These are phyloP conservation scores for Metschnikowia bowlesiae DNA, from an alignment of 805 yeast genomes.

Conservation along the genomic window DNA sequence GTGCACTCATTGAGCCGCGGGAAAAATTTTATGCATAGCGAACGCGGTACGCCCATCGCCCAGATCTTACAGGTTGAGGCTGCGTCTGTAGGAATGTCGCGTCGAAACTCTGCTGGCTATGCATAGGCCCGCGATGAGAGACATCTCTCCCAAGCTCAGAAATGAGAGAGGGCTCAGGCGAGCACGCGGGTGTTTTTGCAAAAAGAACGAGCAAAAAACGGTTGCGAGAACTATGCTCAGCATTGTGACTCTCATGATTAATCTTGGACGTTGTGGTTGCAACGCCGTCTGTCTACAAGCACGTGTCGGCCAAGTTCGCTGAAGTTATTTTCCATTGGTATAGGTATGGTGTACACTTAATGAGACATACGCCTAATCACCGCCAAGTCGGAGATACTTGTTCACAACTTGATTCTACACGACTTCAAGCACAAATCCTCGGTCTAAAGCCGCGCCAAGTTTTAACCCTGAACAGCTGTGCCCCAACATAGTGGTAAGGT, in stretches of 20 bases:
- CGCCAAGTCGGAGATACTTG: too few species aligned
- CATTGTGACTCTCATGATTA: neutral
- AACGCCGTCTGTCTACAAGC: neutral
- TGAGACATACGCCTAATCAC: too few species aligned
- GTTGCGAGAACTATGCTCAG: neutral
- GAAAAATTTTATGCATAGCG: neutral
- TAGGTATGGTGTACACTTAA: too few species aligned
- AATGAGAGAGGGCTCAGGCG: too few species aligned
- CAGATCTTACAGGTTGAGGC: neutral
- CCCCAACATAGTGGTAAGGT: too few species aligned
- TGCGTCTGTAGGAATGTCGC: neutral
- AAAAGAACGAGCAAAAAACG: neutral
- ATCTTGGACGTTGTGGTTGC: neutral
- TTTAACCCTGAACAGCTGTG: too few species aligned
- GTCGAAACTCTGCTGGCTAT: neutral
- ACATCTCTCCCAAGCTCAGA: too few species aligned
- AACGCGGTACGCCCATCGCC: neutral
- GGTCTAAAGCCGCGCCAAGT: too few species aligned
- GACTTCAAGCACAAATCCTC: too few species aligned
- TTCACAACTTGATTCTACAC: too few species aligned
- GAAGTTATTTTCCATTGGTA: too few species aligned
- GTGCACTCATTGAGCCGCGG: neutral
- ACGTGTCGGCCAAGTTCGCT: neutral
- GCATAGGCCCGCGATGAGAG: too few species aligned
- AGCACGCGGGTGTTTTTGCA: neutral